These are phyloP conservation scores for Annulohypoxylon maeteangense DNA, from an alignment of 495 filamentous ascomycete genomes.

Conservation along the genomic window DNA sequence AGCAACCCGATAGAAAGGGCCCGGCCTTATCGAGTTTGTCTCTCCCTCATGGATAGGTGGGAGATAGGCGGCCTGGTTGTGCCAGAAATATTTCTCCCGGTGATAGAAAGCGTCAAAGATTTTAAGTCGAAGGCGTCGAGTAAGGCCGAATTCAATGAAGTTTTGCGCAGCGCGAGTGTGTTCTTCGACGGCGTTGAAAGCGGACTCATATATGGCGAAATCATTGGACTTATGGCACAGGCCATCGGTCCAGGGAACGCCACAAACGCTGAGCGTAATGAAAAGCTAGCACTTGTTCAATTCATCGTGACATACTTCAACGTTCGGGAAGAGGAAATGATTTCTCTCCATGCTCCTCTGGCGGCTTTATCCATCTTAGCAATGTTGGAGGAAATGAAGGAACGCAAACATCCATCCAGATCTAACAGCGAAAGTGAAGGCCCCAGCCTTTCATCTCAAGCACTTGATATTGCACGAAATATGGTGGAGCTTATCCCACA, in stretches of 20 bases:
- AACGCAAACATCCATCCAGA: conserved; percentile 36
- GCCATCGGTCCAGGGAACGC: conserved; percentile 63
- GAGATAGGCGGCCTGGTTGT: conserved; percentile 93
- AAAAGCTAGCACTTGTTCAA: conserved; percentile 75
- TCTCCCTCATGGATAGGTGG: conserved; percentile 97
- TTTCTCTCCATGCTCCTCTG: conserved; percentile 83
- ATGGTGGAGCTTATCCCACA: conserved; percentile 76
- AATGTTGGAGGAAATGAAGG: conserved; percentile 63
- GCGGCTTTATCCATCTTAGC: conserved; percentile 73
- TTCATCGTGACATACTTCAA: conserved; percentile 93
- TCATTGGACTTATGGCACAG: conserved; percentile 67
- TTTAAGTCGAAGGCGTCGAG: conserved; percentile 70
- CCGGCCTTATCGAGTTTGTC: conserved; percentile 88
- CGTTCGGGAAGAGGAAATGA: conserved; percentile 95
- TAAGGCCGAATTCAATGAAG: conserved; percentile 81
- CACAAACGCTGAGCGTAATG: conserved; percentile 55
- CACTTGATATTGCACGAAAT: conserved; percentile 63
- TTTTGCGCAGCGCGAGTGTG: conserved; percentile 88
- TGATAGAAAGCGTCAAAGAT: conserved; percentile 77
- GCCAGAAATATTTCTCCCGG: conserved; percentile 85
- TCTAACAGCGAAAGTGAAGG: conserved; percentile 1
- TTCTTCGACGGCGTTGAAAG: conserved; percentile 99
- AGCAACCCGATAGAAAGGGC: conserved; percentile 74
- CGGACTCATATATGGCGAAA: conserved; percentile 87
- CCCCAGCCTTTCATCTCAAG: conserved; percentile 47